A percentile compares a stretch with the other conserved stretches of the same genome.
phyloP scores from a whole-genome alignment of 2,329 filamentous ascomycete species.

The Mycocentrospora acerina region DNA sequence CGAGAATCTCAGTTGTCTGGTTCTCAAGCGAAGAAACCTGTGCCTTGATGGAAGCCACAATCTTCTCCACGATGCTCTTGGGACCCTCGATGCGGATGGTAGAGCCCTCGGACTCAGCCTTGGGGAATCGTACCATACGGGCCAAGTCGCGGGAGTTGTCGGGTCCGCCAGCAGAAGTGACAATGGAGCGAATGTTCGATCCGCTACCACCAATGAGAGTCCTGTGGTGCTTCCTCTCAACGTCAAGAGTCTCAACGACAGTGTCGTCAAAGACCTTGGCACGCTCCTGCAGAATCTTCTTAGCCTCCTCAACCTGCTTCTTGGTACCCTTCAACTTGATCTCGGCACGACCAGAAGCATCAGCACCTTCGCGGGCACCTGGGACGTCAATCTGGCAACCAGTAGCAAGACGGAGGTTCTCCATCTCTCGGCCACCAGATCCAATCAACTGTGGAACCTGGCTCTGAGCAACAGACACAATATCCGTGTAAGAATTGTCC shows the following conservation, averaged over 20 bases:
- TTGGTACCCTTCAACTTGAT: conserved; percentile 93
- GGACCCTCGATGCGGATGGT: conserved; percentile 87
- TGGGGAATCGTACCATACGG: conserved; percentile 92
- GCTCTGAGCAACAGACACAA: conserved; percentile 82
- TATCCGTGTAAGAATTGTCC: conserved; percentile 80
- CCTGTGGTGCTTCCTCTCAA: conserved; percentile 94
- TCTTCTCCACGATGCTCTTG: conserved; percentile 81
- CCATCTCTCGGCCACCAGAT: conserved; percentile 85
- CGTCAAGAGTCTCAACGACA: conserved; percentile 77
- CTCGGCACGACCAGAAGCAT: conserved; percentile 70
- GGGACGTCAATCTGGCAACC: conserved; percentile 92
- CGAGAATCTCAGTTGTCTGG: conserved; percentile 74
- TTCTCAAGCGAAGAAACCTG: conserved; percentile 83
- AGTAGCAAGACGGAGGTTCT: conserved; percentile 80
- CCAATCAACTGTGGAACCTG: conserved; percentile 95
- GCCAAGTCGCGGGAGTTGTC: conserved; percentile 81
- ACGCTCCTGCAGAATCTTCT: conserved; percentile 86
- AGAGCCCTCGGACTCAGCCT: conserved; percentile 78
- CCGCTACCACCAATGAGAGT: conserved; percentile 85
- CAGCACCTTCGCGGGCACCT: conserved; percentile 69
- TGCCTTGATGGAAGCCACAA: conserved; percentile 76
- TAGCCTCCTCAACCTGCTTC: conserved; percentile 84
- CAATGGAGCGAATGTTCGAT: conserved; percentile 80
- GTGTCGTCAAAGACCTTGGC: conserved; percentile 86
- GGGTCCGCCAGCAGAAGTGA: conserved; percentile 84